These are phyloP conservation scores for Solanum clarkiae DNA, from an alignment of 257 asterid species.

Conservation along the genomic window DNA sequence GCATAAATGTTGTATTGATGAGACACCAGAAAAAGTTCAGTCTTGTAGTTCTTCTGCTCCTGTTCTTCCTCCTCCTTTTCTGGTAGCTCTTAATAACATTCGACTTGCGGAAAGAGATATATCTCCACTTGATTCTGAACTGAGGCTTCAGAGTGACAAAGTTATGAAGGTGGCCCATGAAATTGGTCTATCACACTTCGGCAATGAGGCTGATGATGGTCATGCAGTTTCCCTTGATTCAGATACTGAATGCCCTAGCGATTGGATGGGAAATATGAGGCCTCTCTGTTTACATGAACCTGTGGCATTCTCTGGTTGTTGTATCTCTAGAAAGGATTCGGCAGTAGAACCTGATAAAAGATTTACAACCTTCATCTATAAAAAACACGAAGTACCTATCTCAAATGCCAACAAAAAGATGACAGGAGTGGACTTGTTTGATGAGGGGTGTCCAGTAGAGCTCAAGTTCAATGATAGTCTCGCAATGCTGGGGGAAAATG, in stretches of 20 bases:
- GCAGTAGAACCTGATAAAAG: constrained; percentile 9
- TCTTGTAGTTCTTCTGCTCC: constrained; percentile 35
- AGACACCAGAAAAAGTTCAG: constrained; percentile 28
- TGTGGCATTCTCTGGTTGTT: constrained; percentile 14
- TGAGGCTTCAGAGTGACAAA: constrained; percentile 32
- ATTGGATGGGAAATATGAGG: constrained; percentile 4
- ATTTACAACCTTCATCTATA: constrained; percentile 29
- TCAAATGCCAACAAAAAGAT: constrained; percentile 14
- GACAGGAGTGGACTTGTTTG: constrained; percentile 36
- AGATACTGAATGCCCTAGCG: constrained; percentile 26
- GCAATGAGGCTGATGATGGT: constrained; percentile 12
- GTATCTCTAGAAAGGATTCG: neutral
- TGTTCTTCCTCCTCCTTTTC: constrained; percentile 40
- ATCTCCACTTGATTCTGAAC: constrained; percentile 26
- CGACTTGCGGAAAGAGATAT: constrained; percentile 20
- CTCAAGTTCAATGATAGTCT: constrained; percentile 25
- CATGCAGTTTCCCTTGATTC: constrained; percentile 45
- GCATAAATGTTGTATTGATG: constrained; percentile 25
- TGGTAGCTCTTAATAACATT: constrained; percentile 36
- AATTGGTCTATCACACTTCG: constrained; percentile 9
- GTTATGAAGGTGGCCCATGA: constrained; percentile 33
- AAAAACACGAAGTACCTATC: constrained; percentile 16
- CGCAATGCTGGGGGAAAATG: constrained; percentile 21
- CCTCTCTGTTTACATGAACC: constrained; percentile 31
- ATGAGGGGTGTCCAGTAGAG: constrained; percentile 46